Percentiles rank a stretch among this genome's conserved stretches.
phyloP scores from a whole-genome alignment of 2,329 filamentous ascomycete species.

The Fusarium sp. region DNA sequence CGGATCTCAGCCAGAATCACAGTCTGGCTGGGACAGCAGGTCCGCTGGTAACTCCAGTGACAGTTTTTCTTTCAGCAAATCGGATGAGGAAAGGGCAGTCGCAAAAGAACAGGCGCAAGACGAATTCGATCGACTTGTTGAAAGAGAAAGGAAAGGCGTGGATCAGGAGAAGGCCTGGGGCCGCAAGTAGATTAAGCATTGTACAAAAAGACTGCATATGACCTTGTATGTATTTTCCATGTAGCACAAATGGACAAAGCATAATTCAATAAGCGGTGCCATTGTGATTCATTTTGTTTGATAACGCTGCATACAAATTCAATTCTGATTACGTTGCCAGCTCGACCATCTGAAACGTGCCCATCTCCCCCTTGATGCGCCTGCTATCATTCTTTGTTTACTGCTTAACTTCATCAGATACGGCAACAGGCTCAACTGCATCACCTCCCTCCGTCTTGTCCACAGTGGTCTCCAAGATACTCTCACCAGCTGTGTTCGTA shows the following conservation, averaged over 20 bases:
- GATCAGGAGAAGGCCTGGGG: constrained; percentile 43
- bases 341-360: constrained; percentile 10
- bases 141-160: constrained; percentile 51
- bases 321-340: constrained; percentile 11
- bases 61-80: constrained; percentile 47
- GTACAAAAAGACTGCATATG: neutral
- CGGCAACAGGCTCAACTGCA: constrained; percentile 47
- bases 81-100: constrained; percentile 49
- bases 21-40: constrained; percentile 40
- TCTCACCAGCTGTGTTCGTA: constrained; percentile 55
- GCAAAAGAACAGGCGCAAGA: constrained; percentile 57
- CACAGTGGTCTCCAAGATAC: constrained; percentile 51
- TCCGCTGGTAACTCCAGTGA: constrained; percentile 39
- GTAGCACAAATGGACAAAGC: neutral
- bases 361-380: neutral
- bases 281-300: neutral
- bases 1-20: constrained; percentile 19
- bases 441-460: constrained; percentile 46
- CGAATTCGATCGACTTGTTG: constrained; percentile 60
- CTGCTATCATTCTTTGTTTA: constrained; percentile 22
- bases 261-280: neutral
- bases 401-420: constrained; percentile 47
- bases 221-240: neutral
- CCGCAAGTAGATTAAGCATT: constrained; percentile 7
- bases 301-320: neutral